phyloP scores from a whole-genome alignment of 176 grass and related monocot species.

The Ensete glaucum region DNA sequence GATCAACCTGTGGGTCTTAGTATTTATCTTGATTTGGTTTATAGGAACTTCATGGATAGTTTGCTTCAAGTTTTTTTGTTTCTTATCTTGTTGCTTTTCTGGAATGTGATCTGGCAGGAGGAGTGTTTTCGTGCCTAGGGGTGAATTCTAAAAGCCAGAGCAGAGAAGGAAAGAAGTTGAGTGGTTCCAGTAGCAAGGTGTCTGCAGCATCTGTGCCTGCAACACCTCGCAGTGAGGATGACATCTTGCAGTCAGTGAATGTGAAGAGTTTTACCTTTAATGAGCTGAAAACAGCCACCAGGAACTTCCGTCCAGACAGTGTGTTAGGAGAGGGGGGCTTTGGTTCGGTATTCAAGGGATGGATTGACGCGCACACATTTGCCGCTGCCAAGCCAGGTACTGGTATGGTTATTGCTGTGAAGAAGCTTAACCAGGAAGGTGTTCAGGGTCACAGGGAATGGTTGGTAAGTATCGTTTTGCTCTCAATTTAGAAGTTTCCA shows the following conservation, averaged over 20 bases:
- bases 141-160: constrained; percentile 50
- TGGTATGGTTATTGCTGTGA: constrained; percentile 75
- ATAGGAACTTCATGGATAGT: too few relatives aligned
- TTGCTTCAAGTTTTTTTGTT: not conserved
- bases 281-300: constrained; percentile 61
- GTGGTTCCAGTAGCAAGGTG: constrained; percentile 45
- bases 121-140: constrained; percentile 23
- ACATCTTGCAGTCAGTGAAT: constrained; percentile 75
- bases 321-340: constrained; percentile 83
- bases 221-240: constrained; percentile 55
- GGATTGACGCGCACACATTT: constrained; percentile 77
- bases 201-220: constrained; percentile 48
- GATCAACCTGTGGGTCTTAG: too few relatives aligned
- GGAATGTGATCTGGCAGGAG: not conserved
- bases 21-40: too few relatives aligned
- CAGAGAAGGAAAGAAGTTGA: constrained; percentile 28
- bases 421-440: constrained; percentile 89
- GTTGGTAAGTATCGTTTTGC: constrained; percentile 49
- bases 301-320: constrained; percentile 75
- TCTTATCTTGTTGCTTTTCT: not conserved
- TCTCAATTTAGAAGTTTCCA: not conserved
- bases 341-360: constrained; percentile 89
- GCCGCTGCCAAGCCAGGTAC: constrained; percentile 53
- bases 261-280: constrained; percentile 60
- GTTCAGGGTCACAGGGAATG: constrained; percentile 90